Evolutionary conservation across 106 monocot species (phyloP), one percentile per base, ranked within the genome.

Genomic region (Dendrobium catenatum): DNA sequence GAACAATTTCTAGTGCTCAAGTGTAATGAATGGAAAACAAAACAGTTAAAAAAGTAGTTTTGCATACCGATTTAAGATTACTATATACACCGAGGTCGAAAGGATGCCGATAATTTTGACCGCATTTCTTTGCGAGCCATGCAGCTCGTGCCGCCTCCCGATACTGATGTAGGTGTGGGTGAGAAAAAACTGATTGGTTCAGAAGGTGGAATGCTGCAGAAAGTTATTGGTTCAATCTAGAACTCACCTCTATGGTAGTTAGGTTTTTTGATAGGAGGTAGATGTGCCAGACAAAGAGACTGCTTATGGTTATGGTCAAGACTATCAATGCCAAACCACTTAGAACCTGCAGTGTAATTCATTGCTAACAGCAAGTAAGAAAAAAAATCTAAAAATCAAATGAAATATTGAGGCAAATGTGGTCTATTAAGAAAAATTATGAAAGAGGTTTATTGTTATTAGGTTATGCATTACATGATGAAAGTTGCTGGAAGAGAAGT

Each of bases 91-190:
- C 93, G 48, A 90, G 79, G 78, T 93, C 85, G 77, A 88, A 93
- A 26, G 76, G 82, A 83, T 93, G 93, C 26, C 85, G 82, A 78
- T 90, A 88, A 18, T 85, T 84, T 79, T 93, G 90, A 22, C 93
- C 93, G n/a, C 88, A 81, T 75, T 90, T 93, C 55, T 80, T 81
- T 4, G 93, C 93, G 4, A 93, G 86, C 93, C 93, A 93, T 49
- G 74, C 81, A 56, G 83, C 88, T 87, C 88, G 84, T 19, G 81
- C 79, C 61, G 73, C 85, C 42, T 78, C 90, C 33, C 90, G 90
- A 80, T 85, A 93, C 93, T 93, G 79, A 76, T 75, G 20, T 20
- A 27, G 47, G 64, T 64, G 8, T 24, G 22, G 10, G 13, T 13
- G 13, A 22, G 64, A 5, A 0, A 64, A 26, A 6, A 24, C 6